Conservation (phyloP, 495 filamentous ascomycete species). For the Neurospora cerealis region DNA sequence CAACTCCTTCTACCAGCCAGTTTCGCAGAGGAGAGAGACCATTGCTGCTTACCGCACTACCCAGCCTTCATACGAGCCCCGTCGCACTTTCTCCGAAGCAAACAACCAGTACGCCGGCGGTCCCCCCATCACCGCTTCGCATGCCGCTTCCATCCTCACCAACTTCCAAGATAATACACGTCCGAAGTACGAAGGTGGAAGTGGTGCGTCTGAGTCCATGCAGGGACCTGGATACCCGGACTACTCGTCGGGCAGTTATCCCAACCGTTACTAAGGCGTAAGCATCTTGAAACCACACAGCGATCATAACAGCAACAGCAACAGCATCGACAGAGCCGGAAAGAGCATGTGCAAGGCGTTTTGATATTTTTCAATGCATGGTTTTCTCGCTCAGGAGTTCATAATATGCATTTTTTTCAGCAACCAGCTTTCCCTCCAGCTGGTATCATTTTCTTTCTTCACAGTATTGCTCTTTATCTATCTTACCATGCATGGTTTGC, state of each 20-base stretch:
- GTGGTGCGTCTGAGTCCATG: neutral
- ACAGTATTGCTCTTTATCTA: neutral
- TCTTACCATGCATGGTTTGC: neutral
- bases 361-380: neutral
- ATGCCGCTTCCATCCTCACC: neutral
- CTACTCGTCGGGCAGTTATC: neutral
- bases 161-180: neutral
- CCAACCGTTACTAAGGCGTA: neutral
- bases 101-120: neutral
- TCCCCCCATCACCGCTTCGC: neutral
- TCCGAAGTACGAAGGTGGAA: neutral
- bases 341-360: neutral
- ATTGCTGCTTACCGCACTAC: neutral
- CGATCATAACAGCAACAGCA: neutral
- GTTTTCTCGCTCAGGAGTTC: neutral
- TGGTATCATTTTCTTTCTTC: neutral
- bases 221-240: neutral
- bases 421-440: neutral
- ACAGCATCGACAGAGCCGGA: neutral
- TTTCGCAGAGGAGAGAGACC: neutral
- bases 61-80: neutral
- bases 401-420: neutral
- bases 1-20: neutral
- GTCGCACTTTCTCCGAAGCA: neutral
- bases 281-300: neutral